Evolutionary conservation across 768 basidiomycete genomes (phyloP), one percentile per base, ranked within the genome.

Genomic region (Boletus vermiculosoides): DNA sequence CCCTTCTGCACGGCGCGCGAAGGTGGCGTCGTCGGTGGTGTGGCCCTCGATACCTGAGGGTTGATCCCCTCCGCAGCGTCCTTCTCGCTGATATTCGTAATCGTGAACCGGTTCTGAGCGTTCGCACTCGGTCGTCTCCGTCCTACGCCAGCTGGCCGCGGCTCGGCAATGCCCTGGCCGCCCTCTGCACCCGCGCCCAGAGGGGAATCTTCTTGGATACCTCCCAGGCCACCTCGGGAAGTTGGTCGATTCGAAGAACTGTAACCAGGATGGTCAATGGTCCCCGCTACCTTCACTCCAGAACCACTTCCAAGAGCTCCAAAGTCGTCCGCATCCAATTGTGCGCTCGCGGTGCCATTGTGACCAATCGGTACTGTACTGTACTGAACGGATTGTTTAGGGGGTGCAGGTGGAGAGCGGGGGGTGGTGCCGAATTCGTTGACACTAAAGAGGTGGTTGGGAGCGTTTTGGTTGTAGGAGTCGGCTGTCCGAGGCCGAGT

Each of bases 21-120:
- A 54, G 70, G 59, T 23, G 71, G 55, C 44, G 71, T 62, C 54
- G 69, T 40, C 56, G 71, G 63, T 7, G 22, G 58, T 25, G 59
- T 50, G 25, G 47, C 58, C 34, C 36, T 54, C 28, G 52, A 30
- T 3, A 33, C 45, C 18, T 65, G 63, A 23, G 70, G 68, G 69
- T 45, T 57, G 2, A 62, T 55, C 18, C 62, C 69, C 12, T 69
- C 72, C 31, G 58, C 79, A 70, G 52, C 82, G 74, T 74, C 72
- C 40, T 69, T 65, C 33, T 79, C 76, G 20, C 70, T 73, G 34
- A 68, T 62, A 55, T 81, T 81, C 36, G 74, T 73, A 34, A 80
- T 69, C 45, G 79, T 79, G 13, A 80, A 63, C 4, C 79, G 68
- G 49, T 72, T 73, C 40, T 68, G 67, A 15, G 67, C 55, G 16